Evolutionary conservation across 2,329 filamentous ascomycete species (phyloP).

Genomic region (Aspergillus tanneri): DNA sequence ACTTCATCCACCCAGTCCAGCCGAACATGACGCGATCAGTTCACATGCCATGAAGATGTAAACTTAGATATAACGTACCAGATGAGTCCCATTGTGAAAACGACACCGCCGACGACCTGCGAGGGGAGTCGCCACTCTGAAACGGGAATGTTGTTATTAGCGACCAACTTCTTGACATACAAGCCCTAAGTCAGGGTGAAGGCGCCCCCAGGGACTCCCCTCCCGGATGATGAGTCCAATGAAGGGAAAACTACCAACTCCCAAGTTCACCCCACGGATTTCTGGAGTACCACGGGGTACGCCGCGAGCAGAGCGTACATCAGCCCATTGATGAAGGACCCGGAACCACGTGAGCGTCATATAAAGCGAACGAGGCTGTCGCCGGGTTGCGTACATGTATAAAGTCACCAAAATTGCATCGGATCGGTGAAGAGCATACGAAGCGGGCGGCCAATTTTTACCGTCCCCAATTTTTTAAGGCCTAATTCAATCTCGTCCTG

Average conservation of each 20-base stretch:
- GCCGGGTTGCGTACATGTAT: conserved; percentile 9
- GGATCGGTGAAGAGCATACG: conserved; percentile 43
- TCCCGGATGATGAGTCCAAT: conserved; percentile 33
- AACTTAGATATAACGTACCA: conserved; percentile 22
- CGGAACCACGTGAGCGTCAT: conserved; percentile 3
- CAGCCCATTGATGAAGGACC: conserved; percentile 33
- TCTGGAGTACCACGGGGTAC: conserved; percentile 30
- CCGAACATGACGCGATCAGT: no score
- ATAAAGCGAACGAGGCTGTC: no score
- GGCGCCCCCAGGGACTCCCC: conserved; percentile 30
- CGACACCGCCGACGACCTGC: conserved; percentile 30
- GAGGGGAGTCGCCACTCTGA: conserved; percentile 37
- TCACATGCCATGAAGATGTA: no score
- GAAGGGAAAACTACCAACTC: conserved; percentile 30
- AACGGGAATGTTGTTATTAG: conserved; percentile 30
- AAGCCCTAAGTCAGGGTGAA: conserved; percentile 28
- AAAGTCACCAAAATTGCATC: conserved; percentile 35
- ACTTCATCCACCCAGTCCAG: conserved; percentile 35
- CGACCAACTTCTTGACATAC: conserved; percentile 32
- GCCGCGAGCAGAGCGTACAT: conserved; percentile 32
- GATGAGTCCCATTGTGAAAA: conserved; percentile 38
- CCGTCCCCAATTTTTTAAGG: conserved; percentile 46
- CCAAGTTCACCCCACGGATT: conserved; percentile 28
- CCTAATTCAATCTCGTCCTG: conserved; percentile 54
- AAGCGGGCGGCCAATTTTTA: conserved; percentile 49